Evolutionary conservation across 306 rosid genomes (phyloP).

Genomic region (Delonix regia): DNA sequence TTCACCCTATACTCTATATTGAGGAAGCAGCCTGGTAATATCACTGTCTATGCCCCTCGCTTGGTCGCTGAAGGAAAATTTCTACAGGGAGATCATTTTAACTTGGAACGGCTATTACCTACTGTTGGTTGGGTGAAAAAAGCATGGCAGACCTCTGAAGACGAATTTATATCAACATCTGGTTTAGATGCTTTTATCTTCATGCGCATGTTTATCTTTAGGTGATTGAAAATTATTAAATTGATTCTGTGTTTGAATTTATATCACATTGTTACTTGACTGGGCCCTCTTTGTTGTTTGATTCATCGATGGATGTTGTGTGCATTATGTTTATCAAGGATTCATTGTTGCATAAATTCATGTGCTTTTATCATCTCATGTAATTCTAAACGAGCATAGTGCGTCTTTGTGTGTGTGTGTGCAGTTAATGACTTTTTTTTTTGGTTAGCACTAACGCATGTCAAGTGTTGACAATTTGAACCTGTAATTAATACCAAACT

Average conservation of each 20-base stretch:
- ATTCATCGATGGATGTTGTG: conserved; percentile 16
- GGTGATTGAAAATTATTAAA: conserved; percentile 46
- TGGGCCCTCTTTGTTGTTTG: neutral
- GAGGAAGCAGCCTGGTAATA: conserved; percentile 73
- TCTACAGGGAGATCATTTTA: conserved; percentile 49
- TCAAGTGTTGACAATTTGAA: neutral
- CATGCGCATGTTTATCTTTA: conserved; percentile 74
- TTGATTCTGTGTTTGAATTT: conserved; percentile 7
- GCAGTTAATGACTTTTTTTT: neutral
- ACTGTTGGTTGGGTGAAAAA: conserved; percentile 77
- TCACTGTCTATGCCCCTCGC: conserved; percentile 70
- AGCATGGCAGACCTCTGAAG: conserved; percentile 79
- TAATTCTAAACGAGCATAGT: neutral
- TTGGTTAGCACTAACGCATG: neutral
- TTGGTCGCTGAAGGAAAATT: conserved; percentile 51
- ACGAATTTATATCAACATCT: conserved; percentile 55
- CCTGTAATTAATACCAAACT: neutral
- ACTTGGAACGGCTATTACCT: conserved; percentile 72
- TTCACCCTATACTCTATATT: conserved; percentile 76
- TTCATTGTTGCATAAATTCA: neutral
- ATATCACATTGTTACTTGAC: conserved; percentile 8
- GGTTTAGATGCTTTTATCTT: conserved; percentile 83
- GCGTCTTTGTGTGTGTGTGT: neutral
- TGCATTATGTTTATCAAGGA: neutral
- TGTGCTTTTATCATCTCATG: neutral